These are phyloP conservation scores for Anethum foeniculum DNA, from an alignment of 140 eudicot species.

Conservation along the genomic window DNA sequence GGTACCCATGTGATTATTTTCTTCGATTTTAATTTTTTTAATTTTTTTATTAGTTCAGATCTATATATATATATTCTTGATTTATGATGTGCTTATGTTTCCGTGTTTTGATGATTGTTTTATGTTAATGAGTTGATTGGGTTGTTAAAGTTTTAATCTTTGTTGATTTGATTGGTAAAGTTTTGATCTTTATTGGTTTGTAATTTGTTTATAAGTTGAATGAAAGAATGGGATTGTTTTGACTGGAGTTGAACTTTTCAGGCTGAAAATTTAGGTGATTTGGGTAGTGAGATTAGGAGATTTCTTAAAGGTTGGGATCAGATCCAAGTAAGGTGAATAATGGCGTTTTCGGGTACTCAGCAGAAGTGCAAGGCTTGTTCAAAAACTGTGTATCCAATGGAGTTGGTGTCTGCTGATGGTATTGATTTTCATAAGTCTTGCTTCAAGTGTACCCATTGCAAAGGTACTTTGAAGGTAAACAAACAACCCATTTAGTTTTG, in stretches of 20 bases:
- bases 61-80: neutral
- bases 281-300: neutral
- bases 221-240: neutral
- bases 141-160: neutral
- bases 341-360: constrained; percentile 82
- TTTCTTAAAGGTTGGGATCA: constrained; percentile 21
- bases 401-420: constrained; percentile 95
- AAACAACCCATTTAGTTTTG: neutral
- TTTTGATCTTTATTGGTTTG: neutral
- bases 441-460: constrained; percentile 88
- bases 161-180: neutral
- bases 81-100: neutral
- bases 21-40: neutral
- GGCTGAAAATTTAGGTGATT: neutral
- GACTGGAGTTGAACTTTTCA: neutral
- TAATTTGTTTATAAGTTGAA: neutral
- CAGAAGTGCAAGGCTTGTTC: constrained; percentile 97
- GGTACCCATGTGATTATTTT: neutral
- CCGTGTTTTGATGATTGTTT: neutral
- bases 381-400: constrained; percentile 90
- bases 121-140: neutral
- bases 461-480: constrained; percentile 77
- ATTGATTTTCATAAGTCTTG: constrained; percentile 85
- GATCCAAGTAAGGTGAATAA: constrained; percentile 40
- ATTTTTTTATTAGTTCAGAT: neutral